phyloP scores from a whole-genome alignment of 768 basidiomycete genomes.

The Termitomyces sp. region DNA sequence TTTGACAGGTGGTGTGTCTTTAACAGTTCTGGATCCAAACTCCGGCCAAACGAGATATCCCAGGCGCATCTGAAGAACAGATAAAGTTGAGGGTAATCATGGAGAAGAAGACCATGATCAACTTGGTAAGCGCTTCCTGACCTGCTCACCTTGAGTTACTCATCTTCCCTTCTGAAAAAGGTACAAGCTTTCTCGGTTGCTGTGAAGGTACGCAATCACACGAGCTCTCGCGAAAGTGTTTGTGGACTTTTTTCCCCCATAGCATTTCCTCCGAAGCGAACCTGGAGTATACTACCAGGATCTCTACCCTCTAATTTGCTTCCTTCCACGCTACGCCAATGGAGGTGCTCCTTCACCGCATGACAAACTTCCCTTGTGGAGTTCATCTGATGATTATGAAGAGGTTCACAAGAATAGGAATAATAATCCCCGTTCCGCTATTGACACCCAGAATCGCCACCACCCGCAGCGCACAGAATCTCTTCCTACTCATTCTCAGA shows the following conservation, averaged over 20 bases:
- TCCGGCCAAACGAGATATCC: conserved; percentile 35
- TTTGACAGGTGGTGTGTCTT: not conserved
- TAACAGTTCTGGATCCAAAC: conserved; percentile 54
- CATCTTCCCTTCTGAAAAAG: conserved; percentile 23
- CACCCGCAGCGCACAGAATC: conserved; percentile 16
- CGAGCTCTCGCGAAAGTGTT: not conserved
- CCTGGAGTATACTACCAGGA: conserved; percentile 54
- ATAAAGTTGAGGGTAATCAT: conserved; percentile 44
- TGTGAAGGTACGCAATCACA: conserved; percentile 43
- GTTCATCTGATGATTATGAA: conserved; percentile 32
- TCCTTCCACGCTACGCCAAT: conserved; percentile 56
- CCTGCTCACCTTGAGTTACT: not conserved
- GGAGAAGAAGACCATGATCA: conserved; percentile 75
- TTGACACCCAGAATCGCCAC: conserved; percentile 6
- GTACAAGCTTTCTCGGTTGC: conserved; percentile 66
- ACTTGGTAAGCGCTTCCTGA: conserved; percentile 38
- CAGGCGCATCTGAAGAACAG: conserved; percentile 21
- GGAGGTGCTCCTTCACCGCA: conserved; percentile 21
- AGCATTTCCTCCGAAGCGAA: conserved; percentile 54
- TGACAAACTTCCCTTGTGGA: conserved; percentile 56
- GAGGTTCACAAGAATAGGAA: not conserved
- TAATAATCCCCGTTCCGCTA: conserved; percentile 11
- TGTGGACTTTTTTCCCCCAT: not conserved
- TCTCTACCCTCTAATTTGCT: conserved; percentile 63
- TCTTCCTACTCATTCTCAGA: conserved; percentile 8